phyloP scores from a whole-genome alignment of 176 grass and related monocot species.

The Carex pumila region DNA sequence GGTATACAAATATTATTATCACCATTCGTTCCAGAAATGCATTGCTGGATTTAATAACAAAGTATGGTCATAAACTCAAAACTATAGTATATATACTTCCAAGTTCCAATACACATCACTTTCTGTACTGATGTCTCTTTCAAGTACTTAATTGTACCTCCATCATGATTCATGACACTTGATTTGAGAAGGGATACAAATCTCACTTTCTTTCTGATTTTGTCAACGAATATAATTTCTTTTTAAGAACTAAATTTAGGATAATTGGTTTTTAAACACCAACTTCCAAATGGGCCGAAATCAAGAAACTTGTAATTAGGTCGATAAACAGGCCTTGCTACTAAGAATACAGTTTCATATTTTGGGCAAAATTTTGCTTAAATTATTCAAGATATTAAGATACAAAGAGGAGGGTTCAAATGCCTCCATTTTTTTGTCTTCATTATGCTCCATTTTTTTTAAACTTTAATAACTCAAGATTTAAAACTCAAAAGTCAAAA shows the following conservation, averaged over 20 bases:
- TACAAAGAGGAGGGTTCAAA: no score
- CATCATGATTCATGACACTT: background rate
- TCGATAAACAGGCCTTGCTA: background rate
- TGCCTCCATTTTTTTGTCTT: no score
- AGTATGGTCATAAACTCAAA: background rate
- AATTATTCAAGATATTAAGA: background rate
- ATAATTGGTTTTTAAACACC: no score
- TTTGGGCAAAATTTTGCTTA: background rate
- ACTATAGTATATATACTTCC: background rate
- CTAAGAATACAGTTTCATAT: background rate
- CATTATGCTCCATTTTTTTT: no score
- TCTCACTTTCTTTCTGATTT: background rate
- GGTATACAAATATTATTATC: background rate
- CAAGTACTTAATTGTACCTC: background rate
- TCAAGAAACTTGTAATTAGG: background rate
- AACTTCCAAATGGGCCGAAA: background rate
- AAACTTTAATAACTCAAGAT: no score
- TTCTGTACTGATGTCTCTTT: background rate
- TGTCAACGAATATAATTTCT: background rate
- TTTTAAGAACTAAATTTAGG: background rate
- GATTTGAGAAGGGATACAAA: background rate
- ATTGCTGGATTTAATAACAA: background rate
- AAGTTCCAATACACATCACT: background rate
- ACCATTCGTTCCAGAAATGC: background rate
- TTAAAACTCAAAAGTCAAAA: no score